These are phyloP conservation scores for Ilex paraguariensis DNA, from an alignment of 305 asterid species.

Conservation along the genomic window DNA sequence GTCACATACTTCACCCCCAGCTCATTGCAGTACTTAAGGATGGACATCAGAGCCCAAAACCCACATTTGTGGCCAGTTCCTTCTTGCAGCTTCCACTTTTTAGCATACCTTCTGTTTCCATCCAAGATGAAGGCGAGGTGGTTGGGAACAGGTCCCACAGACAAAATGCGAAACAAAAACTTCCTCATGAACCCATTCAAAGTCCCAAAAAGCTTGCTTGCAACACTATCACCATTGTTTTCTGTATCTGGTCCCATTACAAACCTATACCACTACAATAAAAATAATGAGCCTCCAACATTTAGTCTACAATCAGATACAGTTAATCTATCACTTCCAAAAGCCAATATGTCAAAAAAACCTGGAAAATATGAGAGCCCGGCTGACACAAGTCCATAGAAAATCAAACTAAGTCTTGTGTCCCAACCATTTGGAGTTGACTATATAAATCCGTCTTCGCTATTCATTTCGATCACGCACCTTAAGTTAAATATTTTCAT, in stretches of 20 bases:
- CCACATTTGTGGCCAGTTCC: slow-evolving; percentile 79
- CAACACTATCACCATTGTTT: slow-evolving; percentile 13
- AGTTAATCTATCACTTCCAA: too few relatives aligned
- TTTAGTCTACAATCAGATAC: too few relatives aligned
- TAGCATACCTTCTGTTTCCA: slow-evolving; percentile 66
- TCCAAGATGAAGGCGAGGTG: slow-evolving; percentile 72
- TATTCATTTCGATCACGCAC: too few relatives aligned
- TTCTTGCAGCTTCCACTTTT: slow-evolving; percentile 41
- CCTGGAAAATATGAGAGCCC: too few relatives aligned
- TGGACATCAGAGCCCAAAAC: slow-evolving; percentile 51
- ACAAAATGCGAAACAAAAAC: slow-evolving; percentile 42
- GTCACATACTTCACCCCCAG: slow-evolving; percentile 54
- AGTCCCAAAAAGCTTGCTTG: slow-evolving; percentile 30
- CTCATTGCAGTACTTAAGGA: slow-evolving; percentile 71
- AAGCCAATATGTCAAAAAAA: too few relatives aligned
- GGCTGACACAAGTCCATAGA: too few relatives aligned
- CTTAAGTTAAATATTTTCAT: too few relatives aligned
- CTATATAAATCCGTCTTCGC: too few relatives aligned
- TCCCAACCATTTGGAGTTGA: too few relatives aligned
- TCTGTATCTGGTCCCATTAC: slow-evolving; percentile 22
- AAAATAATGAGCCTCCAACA: neutral
- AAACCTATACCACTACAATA: slow-evolving; percentile 6
- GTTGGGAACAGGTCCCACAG: slow-evolving; percentile 61
- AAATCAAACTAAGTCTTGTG: too few relatives aligned
- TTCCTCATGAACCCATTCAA: slow-evolving; percentile 37